phyloP scores from a whole-genome alignment of 2,329 filamentous ascomycete species.

The Microcera coccophila region DNA sequence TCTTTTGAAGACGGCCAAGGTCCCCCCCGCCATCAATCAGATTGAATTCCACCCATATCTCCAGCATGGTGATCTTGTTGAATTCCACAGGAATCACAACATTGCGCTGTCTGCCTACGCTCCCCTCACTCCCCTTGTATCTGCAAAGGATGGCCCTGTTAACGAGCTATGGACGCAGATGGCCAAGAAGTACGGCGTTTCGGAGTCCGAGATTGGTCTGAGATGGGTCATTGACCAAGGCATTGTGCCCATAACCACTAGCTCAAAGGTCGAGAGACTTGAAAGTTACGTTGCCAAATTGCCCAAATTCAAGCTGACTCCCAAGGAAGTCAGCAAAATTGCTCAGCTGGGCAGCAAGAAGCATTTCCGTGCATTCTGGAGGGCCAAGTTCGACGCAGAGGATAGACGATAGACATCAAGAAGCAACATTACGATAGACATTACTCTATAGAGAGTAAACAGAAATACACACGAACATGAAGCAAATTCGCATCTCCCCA shows the following conservation, averaged over 20 bases:
- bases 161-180: constrained; percentile 48
- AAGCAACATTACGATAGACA: background rate
- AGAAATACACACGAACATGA: too few species aligned
- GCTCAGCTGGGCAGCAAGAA: constrained; percentile 53
- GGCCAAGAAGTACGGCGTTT: constrained; percentile 56
- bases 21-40: constrained; percentile 70
- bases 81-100: constrained; percentile 53
- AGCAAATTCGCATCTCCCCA: too few species aligned
- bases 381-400: constrained; percentile 46
- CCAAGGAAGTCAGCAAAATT: constrained; percentile 56
- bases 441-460: background rate
- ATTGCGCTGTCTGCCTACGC: constrained; percentile 56
- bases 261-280: constrained; percentile 54
- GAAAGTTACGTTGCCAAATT: constrained; percentile 51
- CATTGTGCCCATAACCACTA: constrained; percentile 57
- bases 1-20: constrained; percentile 54
- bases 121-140: constrained; percentile 50
- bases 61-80: constrained; percentile 58
- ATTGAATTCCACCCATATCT: constrained; percentile 78
- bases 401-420: constrained; percentile 40
- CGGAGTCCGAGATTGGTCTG: constrained; percentile 52
- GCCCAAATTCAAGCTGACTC: constrained; percentile 55
- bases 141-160: constrained; percentile 49
- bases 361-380: constrained; percentile 60
- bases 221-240: constrained; percentile 60